A percentile compares a stretch with the other conserved stretches of the same genome.
phyloP scores from a whole-genome alignment of 768 basidiomycete genomes.

The Candolleomyces eurysporus region DNA sequence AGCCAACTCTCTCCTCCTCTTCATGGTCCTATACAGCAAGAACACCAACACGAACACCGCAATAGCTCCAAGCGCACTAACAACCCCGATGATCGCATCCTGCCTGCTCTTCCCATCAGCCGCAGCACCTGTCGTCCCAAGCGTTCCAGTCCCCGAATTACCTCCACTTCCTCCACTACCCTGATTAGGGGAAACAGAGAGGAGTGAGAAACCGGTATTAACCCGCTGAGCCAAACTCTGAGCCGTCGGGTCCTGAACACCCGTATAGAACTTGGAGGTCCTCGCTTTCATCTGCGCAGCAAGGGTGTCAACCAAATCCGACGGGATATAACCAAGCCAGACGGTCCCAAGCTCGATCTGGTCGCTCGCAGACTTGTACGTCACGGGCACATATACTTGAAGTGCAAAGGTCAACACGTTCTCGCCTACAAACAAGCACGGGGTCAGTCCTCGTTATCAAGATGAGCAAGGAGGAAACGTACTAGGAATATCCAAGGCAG shows the following conservation, averaged over 20 bases:
- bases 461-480: constrained; percentile 10
- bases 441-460: constrained; percentile 1
- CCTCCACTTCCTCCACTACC: background rate
- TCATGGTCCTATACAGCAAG: constrained; percentile 68
- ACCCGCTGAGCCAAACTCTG: constrained; percentile 63
- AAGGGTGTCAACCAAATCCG: constrained; percentile 52
- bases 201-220: constrained; percentile 63
- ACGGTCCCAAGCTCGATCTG: constrained; percentile 56
- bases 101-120: constrained; percentile 41
- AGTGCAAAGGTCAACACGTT: constrained; percentile 52
- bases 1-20: constrained; percentile 62
- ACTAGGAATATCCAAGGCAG: constrained; percentile 32
- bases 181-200: constrained; percentile 42
- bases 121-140: constrained; percentile 22
- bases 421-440: constrained; percentile 20
- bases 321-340: constrained; percentile 71
- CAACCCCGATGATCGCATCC: constrained; percentile 91
- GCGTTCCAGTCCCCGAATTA: constrained; percentile 15
- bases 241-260: constrained; percentile 41
- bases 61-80: constrained; percentile 76
- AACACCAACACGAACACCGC: constrained; percentile 70
- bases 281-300: constrained; percentile 60
- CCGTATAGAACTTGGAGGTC: constrained; percentile 65
- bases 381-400: constrained; percentile 63
- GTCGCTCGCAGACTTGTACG: constrained; percentile 52